phyloP scores from a whole-genome alignment of 2,329 filamentous ascomycete species.

The Aspergillus udagawae region DNA sequence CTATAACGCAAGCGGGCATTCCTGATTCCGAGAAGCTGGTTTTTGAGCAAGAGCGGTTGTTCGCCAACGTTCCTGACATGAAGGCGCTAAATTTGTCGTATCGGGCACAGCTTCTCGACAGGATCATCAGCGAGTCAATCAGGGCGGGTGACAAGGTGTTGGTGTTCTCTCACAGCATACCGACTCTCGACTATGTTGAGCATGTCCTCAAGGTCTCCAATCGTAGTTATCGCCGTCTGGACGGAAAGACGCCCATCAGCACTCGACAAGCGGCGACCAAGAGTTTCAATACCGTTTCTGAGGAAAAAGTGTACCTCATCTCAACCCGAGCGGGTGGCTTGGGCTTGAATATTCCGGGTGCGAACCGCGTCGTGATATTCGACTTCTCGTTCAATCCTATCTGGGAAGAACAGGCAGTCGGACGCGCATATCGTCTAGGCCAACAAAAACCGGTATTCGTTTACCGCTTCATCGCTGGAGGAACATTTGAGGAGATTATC shows the following conservation, averaged over 20 bases:
- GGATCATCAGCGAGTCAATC: conserved; percentile 65
- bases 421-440: conserved; percentile 79
- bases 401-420: conserved; percentile 81
- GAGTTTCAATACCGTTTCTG: conserved; percentile 59
- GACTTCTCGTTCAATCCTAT: conserved; percentile 79
- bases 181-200: conserved; percentile 66
- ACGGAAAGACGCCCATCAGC: conserved; percentile 58
- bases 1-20: conserved; percentile 39
- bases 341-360: conserved; percentile 77
- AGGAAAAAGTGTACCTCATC: conserved; percentile 65
- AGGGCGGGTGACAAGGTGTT: conserved; percentile 67
- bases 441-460: conserved; percentile 78
- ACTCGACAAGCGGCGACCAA: conserved; percentile 63
- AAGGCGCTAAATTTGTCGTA: conserved; percentile 56
- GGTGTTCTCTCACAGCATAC: conserved; percentile 71
- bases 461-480: conserved; percentile 73
- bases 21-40: conserved; percentile 27
- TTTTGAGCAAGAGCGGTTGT: conserved; percentile 30
- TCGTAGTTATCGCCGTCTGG: conserved; percentile 56
- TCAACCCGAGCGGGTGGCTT: conserved; percentile 79
- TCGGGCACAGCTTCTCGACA: conserved; percentile 63
- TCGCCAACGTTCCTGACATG: conserved; percentile 27
- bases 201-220: conserved; percentile 49
- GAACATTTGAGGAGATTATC: conserved; percentile 73
- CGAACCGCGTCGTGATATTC: conserved; percentile 81